Conservation (phyloP, 345 rosid genomes). For the Noccaea caerulescens region DNA sequence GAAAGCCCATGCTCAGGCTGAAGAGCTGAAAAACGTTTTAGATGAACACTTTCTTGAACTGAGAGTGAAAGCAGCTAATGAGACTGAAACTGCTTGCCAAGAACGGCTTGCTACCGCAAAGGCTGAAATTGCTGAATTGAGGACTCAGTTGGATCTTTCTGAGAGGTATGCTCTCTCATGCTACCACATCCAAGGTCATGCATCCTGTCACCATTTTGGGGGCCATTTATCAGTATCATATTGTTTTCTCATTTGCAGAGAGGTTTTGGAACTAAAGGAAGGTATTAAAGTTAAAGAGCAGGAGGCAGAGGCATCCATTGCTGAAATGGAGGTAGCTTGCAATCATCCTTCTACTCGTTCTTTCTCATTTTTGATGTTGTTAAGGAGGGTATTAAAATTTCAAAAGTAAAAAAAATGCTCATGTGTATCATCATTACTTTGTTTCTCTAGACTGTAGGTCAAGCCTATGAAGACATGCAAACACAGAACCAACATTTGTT, state of each 20-base stretch:
- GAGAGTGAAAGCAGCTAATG: slow-evolving; percentile 96
- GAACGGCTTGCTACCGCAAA: slow-evolving; percentile 82
- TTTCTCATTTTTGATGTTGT: slow-evolving; percentile 25
- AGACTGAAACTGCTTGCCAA: slow-evolving; percentile 89
- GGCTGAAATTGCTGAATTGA: slow-evolving; percentile 82
- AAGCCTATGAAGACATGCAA: slow-evolving; percentile 98
- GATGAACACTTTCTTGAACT: slow-evolving; percentile 90
- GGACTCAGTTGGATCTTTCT: slow-evolving; percentile 72
- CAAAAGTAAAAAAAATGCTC: background rate
- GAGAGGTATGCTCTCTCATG: slow-evolving; percentile 60
- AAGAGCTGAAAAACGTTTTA: slow-evolving; percentile 63
- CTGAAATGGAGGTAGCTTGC: slow-evolving; percentile 81
- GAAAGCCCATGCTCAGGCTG: slow-evolving; percentile 78
- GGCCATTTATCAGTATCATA: slow-evolving; percentile 5
- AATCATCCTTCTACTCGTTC: slow-evolving; percentile 21
- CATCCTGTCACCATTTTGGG: background rate
- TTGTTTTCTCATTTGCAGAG: slow-evolving; percentile 55
- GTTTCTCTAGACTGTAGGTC: slow-evolving; percentile 77
- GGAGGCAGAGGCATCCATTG: slow-evolving; percentile 85
- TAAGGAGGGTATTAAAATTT: background rate
- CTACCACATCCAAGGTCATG: slow-evolving; percentile 22
- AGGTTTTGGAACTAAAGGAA: slow-evolving; percentile 74
- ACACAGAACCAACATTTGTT: slow-evolving; percentile 84
- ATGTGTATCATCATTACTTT: slow-evolving; percentile 17
- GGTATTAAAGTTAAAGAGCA: slow-evolving; percentile 78